Conservation (phyloP, 208 protist genomes). For the Acanthamoeba rhysodes region DNA sequence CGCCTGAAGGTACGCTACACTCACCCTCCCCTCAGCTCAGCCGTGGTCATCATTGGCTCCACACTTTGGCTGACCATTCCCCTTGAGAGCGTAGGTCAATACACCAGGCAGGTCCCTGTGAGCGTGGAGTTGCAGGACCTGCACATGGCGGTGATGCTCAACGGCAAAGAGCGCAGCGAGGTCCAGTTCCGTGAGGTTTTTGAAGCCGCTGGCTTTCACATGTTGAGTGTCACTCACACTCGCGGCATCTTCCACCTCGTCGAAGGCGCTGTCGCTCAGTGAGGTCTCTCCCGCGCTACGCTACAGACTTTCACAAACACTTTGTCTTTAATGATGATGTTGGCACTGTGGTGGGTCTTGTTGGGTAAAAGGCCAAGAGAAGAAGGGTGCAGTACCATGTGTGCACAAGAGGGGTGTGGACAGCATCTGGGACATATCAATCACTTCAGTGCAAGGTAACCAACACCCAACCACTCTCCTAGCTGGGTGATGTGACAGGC, state of each 20-base stretch:
- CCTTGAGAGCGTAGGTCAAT: not conserved
- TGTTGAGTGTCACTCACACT: not conserved
- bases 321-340: no score
- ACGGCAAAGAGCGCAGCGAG: conserved; percentile 69
- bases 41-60: no score
- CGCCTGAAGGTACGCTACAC: not conserved
- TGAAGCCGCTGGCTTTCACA: not conserved
- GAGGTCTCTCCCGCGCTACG: not conserved
- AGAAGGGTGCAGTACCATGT: no score
- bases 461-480: no score
- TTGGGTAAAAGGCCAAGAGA: no score
- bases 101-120: conserved; percentile 11
- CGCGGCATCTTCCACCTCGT: conserved; percentile 52
- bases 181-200: conserved; percentile 50
- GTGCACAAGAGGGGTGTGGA: no score
- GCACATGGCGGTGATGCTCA: conserved; percentile 68
- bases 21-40: not conserved
- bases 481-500: no score
- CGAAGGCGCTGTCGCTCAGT: not conserved
- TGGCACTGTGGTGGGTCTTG: no score
- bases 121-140: conserved; percentile 59
- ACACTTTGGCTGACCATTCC: not conserved
- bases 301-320: no score
- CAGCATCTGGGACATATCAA: no score
- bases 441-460: no score